Percentiles rank a stretch among this genome's conserved stretches.
Conservation (phyloP, 1,139 yeast species). For the Taphrina betulina region DNA sequence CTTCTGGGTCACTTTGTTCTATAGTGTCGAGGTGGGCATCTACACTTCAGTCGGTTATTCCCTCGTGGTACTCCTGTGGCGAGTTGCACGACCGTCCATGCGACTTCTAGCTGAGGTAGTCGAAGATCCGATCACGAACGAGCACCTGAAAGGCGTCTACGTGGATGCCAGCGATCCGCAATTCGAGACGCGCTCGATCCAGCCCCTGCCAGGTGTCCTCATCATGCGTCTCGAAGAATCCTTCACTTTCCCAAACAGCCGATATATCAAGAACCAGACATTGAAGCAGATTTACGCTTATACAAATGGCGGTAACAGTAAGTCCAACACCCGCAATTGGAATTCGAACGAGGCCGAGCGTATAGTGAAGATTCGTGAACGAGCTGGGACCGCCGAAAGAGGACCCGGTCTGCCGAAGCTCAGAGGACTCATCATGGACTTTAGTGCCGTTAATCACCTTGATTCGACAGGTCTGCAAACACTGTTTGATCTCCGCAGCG, state of each 20-base stretch:
- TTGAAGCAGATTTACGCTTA: constrained; percentile 60
- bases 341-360: constrained; percentile 12
- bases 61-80: constrained; percentile 66
- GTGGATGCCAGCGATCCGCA: constrained; percentile 13
- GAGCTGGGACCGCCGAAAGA: constrained; percentile 17
- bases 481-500: constrained; percentile 70
- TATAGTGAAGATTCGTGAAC: constrained; percentile 8
- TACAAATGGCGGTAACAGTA: neutral
- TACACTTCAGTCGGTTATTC: constrained; percentile 88
- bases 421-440: constrained; percentile 73
- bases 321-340: constrained; percentile 6
- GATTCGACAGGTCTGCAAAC: constrained; percentile 82
- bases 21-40: constrained; percentile 82
- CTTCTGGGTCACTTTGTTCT: constrained; percentile 73
- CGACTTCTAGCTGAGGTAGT: constrained; percentile 20
- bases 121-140: constrained; percentile 14
- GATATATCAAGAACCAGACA: constrained; percentile 67
- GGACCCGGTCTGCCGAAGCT: constrained; percentile 63
- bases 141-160: constrained; percentile 10
- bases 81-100: constrained; percentile 64
- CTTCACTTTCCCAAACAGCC: constrained; percentile 77
- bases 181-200: constrained; percentile 14
- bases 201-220: constrained; percentile 85
- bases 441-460: constrained; percentile 68
- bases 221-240: constrained; percentile 83